Conservation (phyloP, 805 yeast species). For the Starmerella powellii region DNA sequence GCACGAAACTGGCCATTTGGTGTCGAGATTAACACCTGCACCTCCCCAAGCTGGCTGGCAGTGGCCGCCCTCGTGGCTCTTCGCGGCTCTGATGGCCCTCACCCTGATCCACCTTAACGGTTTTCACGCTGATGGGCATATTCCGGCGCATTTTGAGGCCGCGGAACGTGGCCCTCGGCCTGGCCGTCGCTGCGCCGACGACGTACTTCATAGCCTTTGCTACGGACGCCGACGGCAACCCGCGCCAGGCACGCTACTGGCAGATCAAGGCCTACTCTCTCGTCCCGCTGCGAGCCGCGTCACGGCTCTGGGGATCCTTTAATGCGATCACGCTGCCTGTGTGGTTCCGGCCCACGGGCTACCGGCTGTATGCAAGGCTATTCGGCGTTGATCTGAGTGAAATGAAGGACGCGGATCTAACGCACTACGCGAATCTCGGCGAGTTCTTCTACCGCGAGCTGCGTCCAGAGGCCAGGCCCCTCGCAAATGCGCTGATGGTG, state of each 20-base stretch:
- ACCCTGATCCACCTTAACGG: too few relatives aligned
- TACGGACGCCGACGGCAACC: slow-evolving; percentile 16
- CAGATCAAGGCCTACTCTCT: slow-evolving; percentile 78
- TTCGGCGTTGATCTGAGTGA: slow-evolving; percentile 88
- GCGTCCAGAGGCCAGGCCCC: slow-evolving; percentile 65
- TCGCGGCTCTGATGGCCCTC: too few relatives aligned
- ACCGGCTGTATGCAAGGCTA: slow-evolving; percentile 55
- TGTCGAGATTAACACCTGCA: too few relatives aligned
- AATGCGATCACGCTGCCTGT: slow-evolving; percentile 74
- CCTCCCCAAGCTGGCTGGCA: too few relatives aligned
- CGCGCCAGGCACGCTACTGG: slow-evolving; percentile 64
- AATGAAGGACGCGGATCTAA: slow-evolving; percentile 70
- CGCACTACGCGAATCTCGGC: slow-evolving; percentile 63
- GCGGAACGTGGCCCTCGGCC: slow-evolving; percentile 12
- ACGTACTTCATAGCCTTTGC: slow-evolving; percentile 7
- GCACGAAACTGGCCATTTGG: too few relatives aligned
- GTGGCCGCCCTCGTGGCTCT: too few relatives aligned
- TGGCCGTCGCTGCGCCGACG: slow-evolving; percentile 6
- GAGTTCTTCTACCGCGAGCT: slow-evolving; percentile 84
- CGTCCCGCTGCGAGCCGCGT: slow-evolving; percentile 78
- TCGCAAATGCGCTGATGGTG: slow-evolving; percentile 53
- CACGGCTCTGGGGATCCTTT: slow-evolving; percentile 89
- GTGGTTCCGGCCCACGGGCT: slow-evolving; percentile 79
- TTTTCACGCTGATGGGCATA: too few relatives aligned
- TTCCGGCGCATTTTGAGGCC: slow-evolving; percentile 5